These are phyloP conservation scores for Bertia moriformis DNA, from an alignment of 2,329 filamentous ascomycete genomes.

Conservation along the genomic window DNA sequence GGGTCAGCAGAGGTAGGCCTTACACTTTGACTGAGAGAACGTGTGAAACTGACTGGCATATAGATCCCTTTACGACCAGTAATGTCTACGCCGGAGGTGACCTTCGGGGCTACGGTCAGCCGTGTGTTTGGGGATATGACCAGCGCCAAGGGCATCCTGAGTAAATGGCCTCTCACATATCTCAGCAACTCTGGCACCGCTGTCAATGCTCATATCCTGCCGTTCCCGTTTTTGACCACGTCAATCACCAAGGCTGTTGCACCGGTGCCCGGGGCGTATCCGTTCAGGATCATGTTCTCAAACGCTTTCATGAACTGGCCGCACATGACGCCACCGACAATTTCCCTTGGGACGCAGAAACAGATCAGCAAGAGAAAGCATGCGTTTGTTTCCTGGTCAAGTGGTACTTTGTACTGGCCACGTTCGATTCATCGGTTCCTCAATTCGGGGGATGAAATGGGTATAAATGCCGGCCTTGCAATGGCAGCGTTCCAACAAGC, in stretches of 20 bases:
- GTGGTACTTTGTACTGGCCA: conserved; percentile 19
- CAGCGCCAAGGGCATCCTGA: not conserved
- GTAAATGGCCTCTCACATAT: not conserved
- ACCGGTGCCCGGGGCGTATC: not conserved
- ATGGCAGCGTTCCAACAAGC: not conserved
- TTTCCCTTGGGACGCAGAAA: conserved; percentile 9
- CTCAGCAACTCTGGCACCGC: not conserved
- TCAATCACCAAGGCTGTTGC: not conserved
- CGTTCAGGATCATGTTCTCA: not conserved
- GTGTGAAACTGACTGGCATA: conserved; percentile 6
- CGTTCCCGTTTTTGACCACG: not conserved
- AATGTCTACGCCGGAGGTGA: not conserved
- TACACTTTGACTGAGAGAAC: too few relatives aligned
- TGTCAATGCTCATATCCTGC: not conserved
- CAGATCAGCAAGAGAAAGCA: conserved; percentile 13
- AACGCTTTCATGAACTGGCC: not conserved
- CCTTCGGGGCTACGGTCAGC: not conserved
- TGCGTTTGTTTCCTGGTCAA: conserved; percentile 17
- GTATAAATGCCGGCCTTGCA: too few relatives aligned
- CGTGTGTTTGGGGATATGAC: not conserved
- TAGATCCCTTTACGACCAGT: not conserved
- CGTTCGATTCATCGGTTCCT: not conserved
- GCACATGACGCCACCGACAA: not conserved
- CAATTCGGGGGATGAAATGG: not conserved
- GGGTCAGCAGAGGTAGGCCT: conserved; percentile 13